Evolutionary conservation across 345 rosid genomes (phyloP), one percentile per base, ranked within the genome.

Genomic region (Populus tremula): DNA sequence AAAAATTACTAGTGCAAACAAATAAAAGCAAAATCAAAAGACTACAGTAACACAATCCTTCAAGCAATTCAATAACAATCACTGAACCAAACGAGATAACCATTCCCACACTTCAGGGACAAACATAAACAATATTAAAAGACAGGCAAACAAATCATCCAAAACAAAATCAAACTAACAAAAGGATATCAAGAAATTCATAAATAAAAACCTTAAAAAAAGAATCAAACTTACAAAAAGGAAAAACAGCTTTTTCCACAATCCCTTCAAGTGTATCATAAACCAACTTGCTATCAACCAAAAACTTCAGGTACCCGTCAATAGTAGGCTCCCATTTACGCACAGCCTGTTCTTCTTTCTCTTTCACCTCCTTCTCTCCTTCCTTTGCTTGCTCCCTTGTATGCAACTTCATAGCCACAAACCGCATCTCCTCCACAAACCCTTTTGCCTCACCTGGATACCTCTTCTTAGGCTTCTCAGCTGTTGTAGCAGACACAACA

Each of bases 341-440:
- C 5, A 92, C 86, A 9, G 90, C 67, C 73, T 73, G 79, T 84
- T 95, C 98, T 81, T 95, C 93, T 0, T 92, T 94, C 79, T 85
- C 31, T 83, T 91, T 85, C 12, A 85, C 91, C 66, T 89, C 92
- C 85, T 89, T 96, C 87, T 93, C 91, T 20, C 98, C 99, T 81
- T 93, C 98, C 74, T 87, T 90, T 2, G 98, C 92, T 79, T 96
- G 99, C 61, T 93, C 97, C 63, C 77, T 92, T 0, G 98, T 92
- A 69, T 96, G 98, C 77, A 92, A 80, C 76, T 83, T 93, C 99
- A 96, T 96, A 10, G 99, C 99, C 79, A 92, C 94, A 77, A 92
- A 96, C 83, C 98, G 93, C 99, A 96, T 93, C 93, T 96, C 99
- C 87, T 96, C 99, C 78, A 96, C 97, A 79, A 96, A 93, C 47